phyloP scores from a whole-genome alignment of 73 alveolate species.

The Paraurostyla sp. region DNA sequence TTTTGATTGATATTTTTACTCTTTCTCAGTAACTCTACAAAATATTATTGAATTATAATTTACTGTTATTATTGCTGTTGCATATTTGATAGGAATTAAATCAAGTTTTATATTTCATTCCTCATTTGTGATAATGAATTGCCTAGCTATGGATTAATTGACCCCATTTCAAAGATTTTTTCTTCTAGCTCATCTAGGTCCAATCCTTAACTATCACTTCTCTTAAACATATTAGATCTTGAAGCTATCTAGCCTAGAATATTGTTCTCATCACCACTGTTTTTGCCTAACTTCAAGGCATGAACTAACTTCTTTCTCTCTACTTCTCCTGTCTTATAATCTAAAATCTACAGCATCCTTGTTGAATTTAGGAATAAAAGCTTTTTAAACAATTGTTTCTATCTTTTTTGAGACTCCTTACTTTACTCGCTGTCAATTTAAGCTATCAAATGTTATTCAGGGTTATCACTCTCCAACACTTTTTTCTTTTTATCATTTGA shows the following conservation, averaged over 20 bases:
- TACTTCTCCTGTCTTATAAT: conserved; percentile 11
- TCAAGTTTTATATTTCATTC: conserved; percentile 8
- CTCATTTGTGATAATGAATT: conserved; percentile 29
- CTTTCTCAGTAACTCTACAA: conserved; percentile 25
- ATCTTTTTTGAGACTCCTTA: conserved; percentile 1
- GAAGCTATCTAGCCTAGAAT: not conserved
- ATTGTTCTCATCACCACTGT: not conserved
- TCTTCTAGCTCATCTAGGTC: not conserved
- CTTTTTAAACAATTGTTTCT: conserved; percentile 41
- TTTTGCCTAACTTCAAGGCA: conserved; percentile 4
- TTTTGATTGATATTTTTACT: not conserved
- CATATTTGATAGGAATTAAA: not conserved
- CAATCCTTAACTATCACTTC: not conserved
- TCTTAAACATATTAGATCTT: not conserved
- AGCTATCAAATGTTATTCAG: not conserved
- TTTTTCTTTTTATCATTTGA: conserved; percentile 4
- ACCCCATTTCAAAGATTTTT: conserved; percentile 1
- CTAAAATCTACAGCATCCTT: conserved; percentile 51
- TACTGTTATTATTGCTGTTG: not conserved
- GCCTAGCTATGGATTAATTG: not conserved
- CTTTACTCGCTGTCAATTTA: conserved; percentile 23
- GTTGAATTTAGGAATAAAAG: conserved; percentile 7
- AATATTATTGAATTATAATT: not conserved
- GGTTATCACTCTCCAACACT: not conserved
- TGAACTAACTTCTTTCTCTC: conserved; percentile 21